Evolutionary conservation across 768 basidiomycete species (phyloP).

Genomic region (Kwoniella dendrophila): DNA sequence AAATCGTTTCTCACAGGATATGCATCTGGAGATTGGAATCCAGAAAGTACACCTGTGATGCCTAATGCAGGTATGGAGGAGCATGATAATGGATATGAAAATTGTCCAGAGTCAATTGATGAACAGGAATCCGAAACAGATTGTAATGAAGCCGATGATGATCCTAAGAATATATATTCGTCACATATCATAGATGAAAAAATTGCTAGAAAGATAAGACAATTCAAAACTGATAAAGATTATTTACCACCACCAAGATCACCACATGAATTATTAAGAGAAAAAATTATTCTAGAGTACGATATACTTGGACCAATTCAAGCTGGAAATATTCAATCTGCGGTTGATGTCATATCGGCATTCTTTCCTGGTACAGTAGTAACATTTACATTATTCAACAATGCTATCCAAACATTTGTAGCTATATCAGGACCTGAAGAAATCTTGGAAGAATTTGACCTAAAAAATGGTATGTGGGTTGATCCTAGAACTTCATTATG

Average conservation of each 20-base stretch:
- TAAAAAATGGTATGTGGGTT: conserved; percentile 7
- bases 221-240: conserved; percentile 4
- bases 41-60: background rate
- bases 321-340: conserved; percentile 33
- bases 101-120: background rate
- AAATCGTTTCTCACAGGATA: background rate
- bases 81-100: background rate
- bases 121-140: background rate
- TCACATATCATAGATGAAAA: background rate
- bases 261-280: conserved; percentile 28
- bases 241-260: conserved; percentile 41
- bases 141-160: background rate
- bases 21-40: background rate
- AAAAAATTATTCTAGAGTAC: conserved; percentile 33
- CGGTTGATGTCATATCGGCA: conserved; percentile 29
- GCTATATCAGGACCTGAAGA: conserved; percentile 12
- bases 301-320: conserved; percentile 32
- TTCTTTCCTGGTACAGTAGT: conserved; percentile 30
- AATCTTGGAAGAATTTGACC: background rate
- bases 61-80: too few species aligned
- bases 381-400: conserved; percentile 24
- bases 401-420: conserved; percentile 12
- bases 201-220: background rate
- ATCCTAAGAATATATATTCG: background rate
- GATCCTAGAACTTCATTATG: conserved; percentile 20